A percentile compares a stretch with the other conserved stretches of the same genome.
phyloP scores from a whole-genome alignment of 1,284 basidiomycete genomes.

The Malassezia furfur region DNA sequence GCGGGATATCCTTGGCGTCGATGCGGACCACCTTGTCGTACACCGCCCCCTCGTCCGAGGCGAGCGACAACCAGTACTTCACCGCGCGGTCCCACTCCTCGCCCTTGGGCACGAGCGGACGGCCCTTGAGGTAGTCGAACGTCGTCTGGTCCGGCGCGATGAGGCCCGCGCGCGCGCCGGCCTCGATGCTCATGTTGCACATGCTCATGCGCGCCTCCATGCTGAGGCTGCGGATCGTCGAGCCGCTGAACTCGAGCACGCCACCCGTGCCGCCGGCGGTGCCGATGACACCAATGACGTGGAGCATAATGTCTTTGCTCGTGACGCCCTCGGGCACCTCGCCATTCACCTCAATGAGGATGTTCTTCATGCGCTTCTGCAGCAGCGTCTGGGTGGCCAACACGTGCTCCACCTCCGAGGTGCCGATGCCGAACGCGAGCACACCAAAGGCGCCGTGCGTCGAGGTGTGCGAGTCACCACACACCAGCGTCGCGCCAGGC shows the following conservation, averaged over 20 bases:
- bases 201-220: constrained; percentile 48
- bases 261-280: constrained; percentile 45
- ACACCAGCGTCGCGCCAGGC: constrained; percentile 44
- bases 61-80: constrained; percentile 41
- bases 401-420: constrained; percentile 46
- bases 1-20: constrained; percentile 41
- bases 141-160: constrained; percentile 45
- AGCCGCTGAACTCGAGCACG: constrained; percentile 44
- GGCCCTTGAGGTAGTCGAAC: constrained; percentile 43
- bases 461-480: constrained; percentile 47
- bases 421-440: constrained; percentile 47
- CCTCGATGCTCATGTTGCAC: constrained; percentile 49
- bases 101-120: constrained; percentile 43
- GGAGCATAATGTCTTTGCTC: constrained; percentile 46
- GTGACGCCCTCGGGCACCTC: constrained; percentile 40
- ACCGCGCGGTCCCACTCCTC: constrained; percentile 39
- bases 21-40: constrained; percentile 44
- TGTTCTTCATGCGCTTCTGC: constrained; percentile 46
- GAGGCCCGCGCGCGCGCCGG: constrained; percentile 46
- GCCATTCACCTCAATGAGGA: constrained; percentile 45
- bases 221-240: constrained; percentile 36
- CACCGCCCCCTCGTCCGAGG: constrained; percentile 35
- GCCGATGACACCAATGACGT: constrained; percentile 45
- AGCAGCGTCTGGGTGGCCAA: constrained; percentile 46
- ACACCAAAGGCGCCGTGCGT: constrained; percentile 47